A percentile compares a stretch with the other conserved stretches of the same genome.
Evolutionary conservation across 2,329 filamentous ascomycete genomes (phyloP).

Genomic region (Tolypocladium pustulatum): DNA sequence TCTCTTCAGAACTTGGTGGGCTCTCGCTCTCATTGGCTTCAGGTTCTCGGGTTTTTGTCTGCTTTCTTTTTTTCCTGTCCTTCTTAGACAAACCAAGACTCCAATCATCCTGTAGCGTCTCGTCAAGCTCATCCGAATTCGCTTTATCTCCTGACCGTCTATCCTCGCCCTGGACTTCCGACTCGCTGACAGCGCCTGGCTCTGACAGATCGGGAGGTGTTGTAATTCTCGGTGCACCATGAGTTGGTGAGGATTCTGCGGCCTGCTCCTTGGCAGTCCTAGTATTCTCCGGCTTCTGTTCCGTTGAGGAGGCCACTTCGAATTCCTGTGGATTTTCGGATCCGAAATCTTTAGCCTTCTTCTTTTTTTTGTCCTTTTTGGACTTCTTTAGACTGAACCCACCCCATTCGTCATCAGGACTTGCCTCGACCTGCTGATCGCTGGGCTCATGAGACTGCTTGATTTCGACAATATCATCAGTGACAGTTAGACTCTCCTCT

Average conservation of each 20-base stretch:
- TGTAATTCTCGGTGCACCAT: constrained; percentile 8
- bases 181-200: neutral
- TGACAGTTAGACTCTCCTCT: constrained; percentile 7
- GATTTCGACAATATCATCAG: constrained; percentile 9
- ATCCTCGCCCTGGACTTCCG: constrained; percentile 9
- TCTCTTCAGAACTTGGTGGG: constrained; percentile 5
- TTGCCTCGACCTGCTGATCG: constrained; percentile 11
- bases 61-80: constrained; percentile 21
- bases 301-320: constrained; percentile 10
- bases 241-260: constrained; percentile 7
- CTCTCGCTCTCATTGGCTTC: constrained; percentile 8
- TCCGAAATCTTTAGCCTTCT: constrained; percentile 20
- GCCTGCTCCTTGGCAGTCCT: constrained; percentile 9
- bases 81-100: constrained; percentile 9
- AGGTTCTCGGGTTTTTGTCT: constrained; percentile 6
- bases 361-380: constrained; percentile 23
- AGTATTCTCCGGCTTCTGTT: constrained; percentile 8
- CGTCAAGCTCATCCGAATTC: neutral
- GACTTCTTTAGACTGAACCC: constrained; percentile 16
- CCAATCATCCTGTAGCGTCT: constrained; percentile 5
- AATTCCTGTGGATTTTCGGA: constrained; percentile 17
- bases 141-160: neutral
- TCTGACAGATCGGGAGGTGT: neutral
- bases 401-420: constrained; percentile 19
- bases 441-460: constrained; percentile 10